Percentiles rank a stretch among this genome's conserved stretches.
These are phyloP conservation scores for Bimuria novae-zelandiae DNA, from an alignment of 2,329 filamentous ascomycete genomes.

Conservation along the genomic window DNA sequence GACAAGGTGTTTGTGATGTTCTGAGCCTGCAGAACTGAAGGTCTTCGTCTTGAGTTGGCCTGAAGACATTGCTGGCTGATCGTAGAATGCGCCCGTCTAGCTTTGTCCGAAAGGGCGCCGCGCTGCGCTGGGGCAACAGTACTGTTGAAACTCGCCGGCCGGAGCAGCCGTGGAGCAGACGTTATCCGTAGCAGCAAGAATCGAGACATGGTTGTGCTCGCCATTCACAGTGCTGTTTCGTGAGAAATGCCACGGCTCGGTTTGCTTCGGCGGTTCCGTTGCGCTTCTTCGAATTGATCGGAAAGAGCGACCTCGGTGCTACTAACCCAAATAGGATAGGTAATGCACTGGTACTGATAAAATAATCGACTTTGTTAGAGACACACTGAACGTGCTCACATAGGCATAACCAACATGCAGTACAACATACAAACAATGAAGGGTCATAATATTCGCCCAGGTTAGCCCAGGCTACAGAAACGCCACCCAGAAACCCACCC, in stretches of 20 bases:
- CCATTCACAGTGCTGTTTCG: constrained; percentile 37
- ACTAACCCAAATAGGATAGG: constrained; percentile 4
- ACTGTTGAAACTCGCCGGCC: constrained; percentile 20
- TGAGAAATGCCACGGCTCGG: constrained; percentile 20
- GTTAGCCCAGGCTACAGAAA: background rate
- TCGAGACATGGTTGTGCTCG: constrained; percentile 40
- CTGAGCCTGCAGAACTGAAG: constrained; percentile 7
- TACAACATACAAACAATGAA: no score
- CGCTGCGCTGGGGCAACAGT: constrained; percentile 23
- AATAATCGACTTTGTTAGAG: no score
- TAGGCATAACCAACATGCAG: background rate
- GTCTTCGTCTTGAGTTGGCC: constrained; percentile 9
- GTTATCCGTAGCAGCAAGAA: constrained; percentile 46
- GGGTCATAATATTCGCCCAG: background rate
- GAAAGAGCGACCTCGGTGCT: constrained; percentile 4
- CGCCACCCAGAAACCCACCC: background rate
- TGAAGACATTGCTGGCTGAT: constrained; percentile 14
- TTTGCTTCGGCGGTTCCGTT: background rate
- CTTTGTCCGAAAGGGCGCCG: constrained; percentile 18
- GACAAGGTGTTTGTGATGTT: constrained; percentile 11
- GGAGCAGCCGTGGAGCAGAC: constrained; percentile 36
- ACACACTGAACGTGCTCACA: background rate
- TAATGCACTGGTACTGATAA: background rate
- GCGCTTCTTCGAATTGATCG: background rate
- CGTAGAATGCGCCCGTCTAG: constrained; percentile 12